Conservation (phyloP, 192 early-diverging fungal genomes). For the Coemansia reversa region DNA sequence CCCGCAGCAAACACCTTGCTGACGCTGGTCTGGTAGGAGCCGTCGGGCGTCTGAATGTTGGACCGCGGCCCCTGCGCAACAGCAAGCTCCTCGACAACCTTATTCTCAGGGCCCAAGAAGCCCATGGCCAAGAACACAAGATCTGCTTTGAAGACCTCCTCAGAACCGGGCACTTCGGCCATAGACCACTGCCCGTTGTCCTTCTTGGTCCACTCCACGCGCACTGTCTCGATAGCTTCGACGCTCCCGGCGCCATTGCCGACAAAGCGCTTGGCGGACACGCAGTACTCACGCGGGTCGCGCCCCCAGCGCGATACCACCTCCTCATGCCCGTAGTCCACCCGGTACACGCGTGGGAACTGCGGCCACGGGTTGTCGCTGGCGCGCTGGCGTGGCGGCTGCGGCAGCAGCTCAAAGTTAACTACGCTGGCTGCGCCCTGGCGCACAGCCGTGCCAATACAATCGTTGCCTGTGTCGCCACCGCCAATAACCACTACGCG, state of each 20-base stretch:
- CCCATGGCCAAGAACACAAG: slow-evolving; percentile 95
- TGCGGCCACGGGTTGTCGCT: slow-evolving; percentile 97
- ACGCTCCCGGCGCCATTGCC: slow-evolving; percentile 75
- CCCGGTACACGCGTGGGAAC: slow-evolving; percentile 92
- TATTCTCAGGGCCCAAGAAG: slow-evolving; percentile 90
- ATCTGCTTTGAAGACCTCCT: slow-evolving; percentile 85
- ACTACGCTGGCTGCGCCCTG: slow-evolving; percentile 86
- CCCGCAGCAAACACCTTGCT: slow-evolving; percentile 92
- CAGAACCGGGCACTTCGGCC: slow-evolving; percentile 83
- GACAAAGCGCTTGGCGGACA: slow-evolving; percentile 95
- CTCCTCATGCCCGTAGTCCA: slow-evolving; percentile 97
- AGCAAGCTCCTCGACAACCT: slow-evolving; percentile 74
- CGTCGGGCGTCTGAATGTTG: slow-evolving; percentile 79
- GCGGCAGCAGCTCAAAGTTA: slow-evolving; percentile 97
- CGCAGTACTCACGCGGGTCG: slow-evolving; percentile 94
- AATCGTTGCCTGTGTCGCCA: slow-evolving; percentile 97
- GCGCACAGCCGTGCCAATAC: slow-evolving; percentile 90
- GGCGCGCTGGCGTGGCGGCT: slow-evolving; percentile 80
- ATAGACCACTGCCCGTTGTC: slow-evolving; percentile 77
- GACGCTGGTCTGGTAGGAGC: slow-evolving; percentile 75
- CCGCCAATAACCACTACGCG: slow-evolving; percentile 97
- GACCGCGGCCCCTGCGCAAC: slow-evolving; percentile 74
- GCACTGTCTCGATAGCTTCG: slow-evolving; percentile 89
- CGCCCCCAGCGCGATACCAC: slow-evolving; percentile 83
- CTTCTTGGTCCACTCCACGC: slow-evolving; percentile 94